These are phyloP conservation scores for Chrysanthemum lavandulifolium DNA, from an alignment of 129 eudicot species.

Conservation along the genomic window DNA sequence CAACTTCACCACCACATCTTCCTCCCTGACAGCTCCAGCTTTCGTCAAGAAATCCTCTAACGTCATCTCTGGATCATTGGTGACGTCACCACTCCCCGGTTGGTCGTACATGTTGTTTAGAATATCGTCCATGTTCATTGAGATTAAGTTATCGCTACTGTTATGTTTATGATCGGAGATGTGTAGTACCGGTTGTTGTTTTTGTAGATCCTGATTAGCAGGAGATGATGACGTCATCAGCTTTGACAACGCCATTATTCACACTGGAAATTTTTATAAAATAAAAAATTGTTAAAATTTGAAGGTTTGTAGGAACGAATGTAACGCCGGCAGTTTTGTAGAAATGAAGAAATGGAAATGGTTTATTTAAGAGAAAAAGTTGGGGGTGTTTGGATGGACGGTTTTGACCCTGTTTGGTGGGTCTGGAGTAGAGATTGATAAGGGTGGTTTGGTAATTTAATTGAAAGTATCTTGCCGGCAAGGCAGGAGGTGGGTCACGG, in stretches of 20 bases:
- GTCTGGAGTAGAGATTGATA: not conserved
- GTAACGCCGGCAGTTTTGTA: constrained; percentile 35
- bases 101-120: constrained; percentile 52
- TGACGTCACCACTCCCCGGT: constrained; percentile 8
- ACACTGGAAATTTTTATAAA: constrained; percentile 4
- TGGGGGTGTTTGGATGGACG: constrained; percentile 19
- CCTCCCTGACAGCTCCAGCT: constrained; percentile 78
- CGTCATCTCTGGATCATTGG: constrained; percentile 59
- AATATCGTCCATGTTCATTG: constrained; percentile 83
- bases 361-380: constrained; percentile 14
- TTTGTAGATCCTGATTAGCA: constrained; percentile 78
- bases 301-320: constrained; percentile 27
- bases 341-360: not conserved
- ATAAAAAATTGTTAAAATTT: not conserved
- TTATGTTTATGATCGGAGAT: constrained; percentile 35
- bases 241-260: constrained; percentile 81
- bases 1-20: constrained; percentile 49
- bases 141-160: constrained; percentile 29
- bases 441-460: constrained; percentile 21
- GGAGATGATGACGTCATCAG: constrained; percentile 81
- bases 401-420: constrained; percentile 25
- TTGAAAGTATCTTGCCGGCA: constrained; percentile 21
- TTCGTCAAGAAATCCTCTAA: constrained; percentile 66
- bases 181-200: constrained; percentile 34
- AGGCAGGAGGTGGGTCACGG: constrained; percentile 45